phyloP scores from a whole-genome alignment of 2,329 filamentous ascomycete species.

The Alternaria angustiovoidea region DNA sequence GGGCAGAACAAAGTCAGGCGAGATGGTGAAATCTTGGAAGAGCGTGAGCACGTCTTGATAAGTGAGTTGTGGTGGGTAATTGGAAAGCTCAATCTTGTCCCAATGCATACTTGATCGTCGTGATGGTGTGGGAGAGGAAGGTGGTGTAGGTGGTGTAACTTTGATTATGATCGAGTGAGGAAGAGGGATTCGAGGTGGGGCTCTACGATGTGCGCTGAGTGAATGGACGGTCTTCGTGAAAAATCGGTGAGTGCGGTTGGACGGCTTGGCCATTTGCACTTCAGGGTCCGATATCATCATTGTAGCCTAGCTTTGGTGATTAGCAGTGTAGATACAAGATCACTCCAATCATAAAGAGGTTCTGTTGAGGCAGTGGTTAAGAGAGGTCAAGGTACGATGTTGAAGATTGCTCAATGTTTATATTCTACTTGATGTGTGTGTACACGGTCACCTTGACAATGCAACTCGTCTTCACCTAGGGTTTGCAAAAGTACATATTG shows the following conservation, averaged over 20 bases:
- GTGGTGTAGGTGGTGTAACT: background rate
- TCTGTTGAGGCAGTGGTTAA: background rate
- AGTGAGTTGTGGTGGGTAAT: conserved; percentile 19
- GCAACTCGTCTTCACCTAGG: background rate
- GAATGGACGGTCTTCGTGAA: conserved; percentile 12
- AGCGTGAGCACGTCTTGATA: conserved; percentile 12
- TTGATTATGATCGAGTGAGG: background rate
- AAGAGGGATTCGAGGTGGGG: conserved; percentile 4
- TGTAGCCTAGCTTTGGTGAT: background rate
- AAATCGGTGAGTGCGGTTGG: background rate
- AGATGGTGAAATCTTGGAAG: conserved; percentile 18
- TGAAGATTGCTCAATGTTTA: background rate
- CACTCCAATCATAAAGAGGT: background rate
- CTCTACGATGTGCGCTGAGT: conserved; percentile 2
- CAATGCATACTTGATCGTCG: background rate
- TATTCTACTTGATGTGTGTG: background rate
- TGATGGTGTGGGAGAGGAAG: background rate
- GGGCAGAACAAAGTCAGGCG: conserved; percentile 14
- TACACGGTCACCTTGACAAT: background rate
- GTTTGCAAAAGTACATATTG: background rate
- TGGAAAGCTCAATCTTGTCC: conserved; percentile 19
- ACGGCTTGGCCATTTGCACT: background rate
- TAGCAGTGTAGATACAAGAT: background rate
- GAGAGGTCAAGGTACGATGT: background rate
- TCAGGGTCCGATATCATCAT: background rate